Evolutionary conservation across 352 stramenopile genomes (phyloP), one percentile per base, ranked within the genome.

Genomic region (Aphanomyces cochlioides): DNA sequence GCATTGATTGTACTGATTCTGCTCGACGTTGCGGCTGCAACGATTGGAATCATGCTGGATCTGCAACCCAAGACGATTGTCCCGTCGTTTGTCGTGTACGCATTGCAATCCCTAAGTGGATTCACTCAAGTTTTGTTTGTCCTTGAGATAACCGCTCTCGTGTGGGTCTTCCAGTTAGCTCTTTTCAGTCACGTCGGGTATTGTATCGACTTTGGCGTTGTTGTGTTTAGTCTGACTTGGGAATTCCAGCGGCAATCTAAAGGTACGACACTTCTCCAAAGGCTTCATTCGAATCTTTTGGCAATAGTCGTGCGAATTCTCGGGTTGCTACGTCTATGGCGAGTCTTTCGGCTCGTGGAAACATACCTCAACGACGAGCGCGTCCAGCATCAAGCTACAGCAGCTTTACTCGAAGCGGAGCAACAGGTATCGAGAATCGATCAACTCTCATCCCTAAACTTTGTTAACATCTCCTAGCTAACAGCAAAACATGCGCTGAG

Each of bases 121-220:
- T 88, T 92, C 58, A 87, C 83, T 8, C 66, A 87, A 8, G 76
- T 86, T 43, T 56, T 88, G 50, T 92, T 90, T 60, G 40, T 86
- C 39, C 72, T 90, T 15, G 84, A 92, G 61, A 34, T 90, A 28
- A 41, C 47, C 0, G 69, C 88, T 45, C 61, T 90, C 15, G 21
- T 77, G 15, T 65, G 69, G 10, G 77, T 76, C 1, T 92, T 90
- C 60, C 77, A 74, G 7, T 67, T 66, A 0, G 69, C 75, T 38
- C 90, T 92, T 69, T 77, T 90, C 66, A 50, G 70, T 15, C 84
- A 90, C 59, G 38, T 82, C 21, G 84, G 84, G n/a, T 92, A 90
- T 54, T 17, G 79, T 7, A 38, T 90, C 7, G 83, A 92, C 68
- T 37, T 79, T 2, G 45, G 41, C 0, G 63, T 90, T 3, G 74